A percentile compares a stretch with the other conserved stretches of the same genome.
Evolutionary conservation across 2,329 filamentous ascomycete genomes (phyloP).

Genomic region (Gremmenia infestans): DNA sequence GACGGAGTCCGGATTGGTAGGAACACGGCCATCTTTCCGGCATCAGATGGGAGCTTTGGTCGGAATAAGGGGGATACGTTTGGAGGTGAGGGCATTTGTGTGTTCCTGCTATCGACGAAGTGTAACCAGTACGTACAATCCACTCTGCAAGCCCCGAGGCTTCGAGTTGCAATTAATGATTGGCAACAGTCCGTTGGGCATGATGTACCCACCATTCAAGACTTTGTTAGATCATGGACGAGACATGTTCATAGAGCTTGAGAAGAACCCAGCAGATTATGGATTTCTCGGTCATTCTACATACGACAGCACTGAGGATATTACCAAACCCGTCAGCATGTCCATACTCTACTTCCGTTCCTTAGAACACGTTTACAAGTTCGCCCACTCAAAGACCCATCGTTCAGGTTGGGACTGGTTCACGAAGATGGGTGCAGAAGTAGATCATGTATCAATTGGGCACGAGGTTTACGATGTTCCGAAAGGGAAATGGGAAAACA

Average conservation of each 20-base stretch:
- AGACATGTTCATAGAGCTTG: constrained; percentile 34
- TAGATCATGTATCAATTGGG: constrained; percentile 43
- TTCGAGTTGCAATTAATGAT: constrained; percentile 1
- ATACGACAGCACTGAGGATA: constrained; percentile 37
- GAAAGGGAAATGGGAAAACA: constrained; percentile 43
- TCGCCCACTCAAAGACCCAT: constrained; percentile 46
- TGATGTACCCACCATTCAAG: constrained; percentile 40
- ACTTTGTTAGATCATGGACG: constrained; percentile 37
- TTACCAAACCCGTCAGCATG: constrained; percentile 37
- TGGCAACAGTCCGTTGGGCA: constrained; percentile 38
- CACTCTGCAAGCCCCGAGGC: constrained; percentile 27
- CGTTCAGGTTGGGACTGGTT: constrained; percentile 47
- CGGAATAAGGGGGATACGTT: constrained; percentile 4
- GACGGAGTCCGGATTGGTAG: constrained; percentile 4
- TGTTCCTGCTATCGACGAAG: constrained; percentile 8
- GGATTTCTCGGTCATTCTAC: constrained; percentile 42
- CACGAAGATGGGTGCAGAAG: constrained; percentile 31
- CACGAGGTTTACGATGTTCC: constrained; percentile 50
- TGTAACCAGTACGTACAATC: constrained; percentile 11
- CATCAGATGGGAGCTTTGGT: neutral
- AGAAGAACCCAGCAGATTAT: constrained; percentile 37
- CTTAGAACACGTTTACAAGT: constrained; percentile 44
- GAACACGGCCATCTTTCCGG: constrained; percentile 8
- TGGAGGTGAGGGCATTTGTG: constrained; percentile 10
- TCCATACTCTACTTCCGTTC: constrained; percentile 47